These are phyloP conservation scores for Albizia julibrissin DNA, from an alignment of 306 rosid species.

Conservation along the genomic window DNA sequence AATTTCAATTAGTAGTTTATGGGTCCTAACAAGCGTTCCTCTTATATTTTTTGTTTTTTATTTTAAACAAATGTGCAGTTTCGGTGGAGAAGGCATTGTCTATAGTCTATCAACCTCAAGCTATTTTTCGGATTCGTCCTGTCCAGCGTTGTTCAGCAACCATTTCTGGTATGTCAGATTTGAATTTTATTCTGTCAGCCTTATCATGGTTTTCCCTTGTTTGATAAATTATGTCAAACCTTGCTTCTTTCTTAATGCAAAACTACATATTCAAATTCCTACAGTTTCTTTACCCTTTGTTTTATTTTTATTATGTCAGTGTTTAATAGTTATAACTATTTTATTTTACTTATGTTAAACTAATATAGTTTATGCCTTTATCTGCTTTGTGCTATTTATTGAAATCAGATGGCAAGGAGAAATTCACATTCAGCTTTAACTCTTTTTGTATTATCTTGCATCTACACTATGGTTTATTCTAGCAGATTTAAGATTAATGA, in stretches of 20 bases:
- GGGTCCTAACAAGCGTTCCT: neutral
- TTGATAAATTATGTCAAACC: neutral
- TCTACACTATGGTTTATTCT: neutral
- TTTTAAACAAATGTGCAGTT: slow-evolving; percentile 51
- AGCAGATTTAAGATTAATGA: neutral
- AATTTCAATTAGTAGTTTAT: neutral
- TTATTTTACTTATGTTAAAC: neutral
- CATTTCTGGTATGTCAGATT: slow-evolving; percentile 66
- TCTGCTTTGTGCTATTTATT: neutral
- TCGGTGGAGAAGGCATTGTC: slow-evolving; percentile 91
- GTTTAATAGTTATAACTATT: neutral
- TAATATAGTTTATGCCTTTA: neutral
- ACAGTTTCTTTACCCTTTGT: neutral
- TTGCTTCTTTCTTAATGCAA: neutral
- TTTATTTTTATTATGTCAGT: neutral
- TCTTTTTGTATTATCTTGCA: neutral
- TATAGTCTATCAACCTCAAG: slow-evolving; percentile 95
- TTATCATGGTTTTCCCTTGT: neutral
- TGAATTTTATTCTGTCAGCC: slow-evolving; percentile 9
- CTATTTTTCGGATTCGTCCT: slow-evolving; percentile 82
- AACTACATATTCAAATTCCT: neutral
- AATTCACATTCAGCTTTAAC: neutral
- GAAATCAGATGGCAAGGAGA: neutral
- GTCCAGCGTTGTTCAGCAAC: slow-evolving; percentile 90
- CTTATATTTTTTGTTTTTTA: neutral